phyloP scores from a whole-genome alignment of 2,329 filamentous ascomycete genomes.

The Magnaporthales sp. region DNA sequence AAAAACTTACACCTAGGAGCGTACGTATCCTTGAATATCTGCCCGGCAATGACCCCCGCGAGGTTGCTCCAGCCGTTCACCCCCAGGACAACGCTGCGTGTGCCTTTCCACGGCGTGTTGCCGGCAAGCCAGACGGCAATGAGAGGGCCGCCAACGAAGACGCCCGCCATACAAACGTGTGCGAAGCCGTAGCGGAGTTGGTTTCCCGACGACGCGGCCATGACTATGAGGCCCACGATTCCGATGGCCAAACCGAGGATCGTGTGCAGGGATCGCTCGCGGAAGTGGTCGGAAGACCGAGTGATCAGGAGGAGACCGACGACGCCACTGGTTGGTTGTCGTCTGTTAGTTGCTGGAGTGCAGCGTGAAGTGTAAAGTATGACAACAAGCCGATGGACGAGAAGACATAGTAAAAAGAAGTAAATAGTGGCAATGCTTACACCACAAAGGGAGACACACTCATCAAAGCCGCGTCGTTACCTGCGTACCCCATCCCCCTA shows the following conservation, averaged over 20 bases:
- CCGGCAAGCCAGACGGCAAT: constrained; percentile 46
- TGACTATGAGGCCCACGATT: constrained; percentile 13
- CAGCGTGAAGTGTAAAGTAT: too few species aligned
- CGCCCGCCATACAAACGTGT: constrained; percentile 14
- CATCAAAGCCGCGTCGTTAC: constrained; percentile 8
- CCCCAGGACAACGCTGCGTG: constrained; percentile 40
- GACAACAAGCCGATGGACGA: too few species aligned
- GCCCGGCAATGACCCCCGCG: constrained; percentile 15
- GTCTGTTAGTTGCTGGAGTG: too few species aligned
- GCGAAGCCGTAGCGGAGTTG: constrained; percentile 14
- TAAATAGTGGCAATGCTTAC: not conserved
- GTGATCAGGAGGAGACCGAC: constrained; percentile 12
- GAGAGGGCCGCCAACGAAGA: constrained; percentile 40
- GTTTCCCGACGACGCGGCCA: constrained; percentile 12
- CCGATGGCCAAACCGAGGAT: constrained; percentile 13
- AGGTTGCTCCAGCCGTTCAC: constrained; percentile 41
- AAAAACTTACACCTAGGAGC: constrained; percentile 10
- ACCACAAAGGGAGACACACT: constrained; percentile 10
- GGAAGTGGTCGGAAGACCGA: constrained; percentile 13
- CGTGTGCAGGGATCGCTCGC: constrained; percentile 14
- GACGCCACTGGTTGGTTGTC: constrained; percentile 1
- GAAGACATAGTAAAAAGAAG: too few species aligned
- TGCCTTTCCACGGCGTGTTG: constrained; percentile 44
- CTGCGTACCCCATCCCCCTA: constrained; percentile 8
- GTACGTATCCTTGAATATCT: constrained; percentile 16